These are phyloP conservation scores for Purpureocillium lavendulum DNA, from an alignment of 2,329 filamentous ascomycete genomes.

Conservation along the genomic window DNA sequence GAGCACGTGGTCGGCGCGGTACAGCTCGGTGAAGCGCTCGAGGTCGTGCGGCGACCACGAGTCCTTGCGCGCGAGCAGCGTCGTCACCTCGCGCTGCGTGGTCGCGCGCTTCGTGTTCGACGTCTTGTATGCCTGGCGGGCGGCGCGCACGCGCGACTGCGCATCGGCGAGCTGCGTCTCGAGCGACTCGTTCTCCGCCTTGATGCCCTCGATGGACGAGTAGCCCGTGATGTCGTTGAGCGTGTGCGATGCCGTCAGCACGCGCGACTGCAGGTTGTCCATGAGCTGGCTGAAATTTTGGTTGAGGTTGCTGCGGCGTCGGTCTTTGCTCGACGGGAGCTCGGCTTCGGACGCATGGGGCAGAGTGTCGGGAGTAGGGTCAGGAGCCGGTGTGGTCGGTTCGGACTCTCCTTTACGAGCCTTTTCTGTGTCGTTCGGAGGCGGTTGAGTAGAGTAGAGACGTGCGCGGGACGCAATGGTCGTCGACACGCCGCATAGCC, in stretches of 20 bases:
- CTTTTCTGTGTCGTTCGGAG: constrained; percentile 10
- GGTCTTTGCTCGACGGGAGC: constrained; percentile 24
- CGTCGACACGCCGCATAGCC: constrained; percentile 10
- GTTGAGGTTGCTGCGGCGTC: constrained; percentile 22
- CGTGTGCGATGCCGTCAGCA: constrained; percentile 76
- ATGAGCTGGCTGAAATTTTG: constrained; percentile 48
- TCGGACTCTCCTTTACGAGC: neutral
- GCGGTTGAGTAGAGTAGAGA: constrained; percentile 18
- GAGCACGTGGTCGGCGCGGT: constrained; percentile 86
- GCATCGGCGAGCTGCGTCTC: constrained; percentile 51
- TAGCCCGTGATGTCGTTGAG: constrained; percentile 95
- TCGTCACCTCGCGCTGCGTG: constrained; percentile 92
- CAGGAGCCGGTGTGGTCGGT: neutral
- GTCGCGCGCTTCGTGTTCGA: constrained; percentile 76
- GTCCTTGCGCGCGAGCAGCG: constrained; percentile 87
- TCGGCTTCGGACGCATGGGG: constrained; percentile 8
- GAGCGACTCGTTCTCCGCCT: constrained; percentile 64
- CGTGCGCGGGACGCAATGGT: constrained; percentile 14
- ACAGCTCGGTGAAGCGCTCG: constrained; percentile 88
- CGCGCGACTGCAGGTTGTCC: constrained; percentile 80
- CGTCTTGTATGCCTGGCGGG: constrained; percentile 71
- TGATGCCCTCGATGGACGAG: constrained; percentile 79
- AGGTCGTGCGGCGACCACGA: constrained; percentile 81
- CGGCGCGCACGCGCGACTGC: constrained; percentile 57
- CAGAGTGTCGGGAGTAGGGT: neutral